These are phyloP conservation scores for Hypericum androsaemum DNA, from an alignment of 345 rosid genomes.

Conservation along the genomic window DNA sequence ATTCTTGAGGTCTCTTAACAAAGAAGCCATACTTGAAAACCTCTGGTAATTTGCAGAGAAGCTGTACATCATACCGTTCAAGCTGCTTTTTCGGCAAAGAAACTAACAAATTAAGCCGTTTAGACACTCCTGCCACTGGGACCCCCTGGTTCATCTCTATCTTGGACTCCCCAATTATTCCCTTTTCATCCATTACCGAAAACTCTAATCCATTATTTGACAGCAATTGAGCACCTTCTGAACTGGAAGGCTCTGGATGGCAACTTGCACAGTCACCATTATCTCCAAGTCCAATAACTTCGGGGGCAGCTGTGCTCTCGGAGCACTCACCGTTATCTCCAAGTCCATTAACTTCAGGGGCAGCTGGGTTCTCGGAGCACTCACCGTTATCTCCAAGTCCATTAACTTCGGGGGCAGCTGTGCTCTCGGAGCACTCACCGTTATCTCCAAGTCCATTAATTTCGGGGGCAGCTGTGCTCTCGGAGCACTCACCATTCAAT, in stretches of 20 bases:
- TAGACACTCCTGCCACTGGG: slow-evolving; percentile 25
- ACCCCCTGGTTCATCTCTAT: slow-evolving; percentile 48
- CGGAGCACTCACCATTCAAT: slow-evolving; percentile 23
- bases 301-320: slow-evolving; percentile 14
- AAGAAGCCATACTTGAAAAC: slow-evolving; percentile 51
- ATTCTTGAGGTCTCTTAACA: slow-evolving; percentile 72
- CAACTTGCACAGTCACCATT: slow-evolving; percentile 24
- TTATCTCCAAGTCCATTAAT: slow-evolving; percentile 27
- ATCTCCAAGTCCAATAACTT: slow-evolving; percentile 26
- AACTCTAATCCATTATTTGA: slow-evolving; percentile 50
- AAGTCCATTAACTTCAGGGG: not conserved
- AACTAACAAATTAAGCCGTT: slow-evolving; percentile 51
- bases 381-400: slow-evolving; percentile 28
- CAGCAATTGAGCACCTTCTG: slow-evolving; percentile 29
- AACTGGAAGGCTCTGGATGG: slow-evolving; percentile 22
- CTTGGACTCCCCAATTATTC: slow-evolving; percentile 36
- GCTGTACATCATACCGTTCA: slow-evolving; percentile 41
- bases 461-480: slow-evolving; percentile 11
- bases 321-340: slow-evolving; percentile 31
- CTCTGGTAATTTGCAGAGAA: slow-evolving; percentile 62
- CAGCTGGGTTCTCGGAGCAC: slow-evolving; percentile 10
- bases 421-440: slow-evolving; percentile 14
- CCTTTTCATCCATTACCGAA: slow-evolving; percentile 62
- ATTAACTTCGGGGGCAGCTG: not conserved
- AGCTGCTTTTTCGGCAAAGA: slow-evolving; percentile 67